phyloP scores from a whole-genome alignment of 192 early-diverging fungal species.

The Chytriomyces sp. region DNA sequence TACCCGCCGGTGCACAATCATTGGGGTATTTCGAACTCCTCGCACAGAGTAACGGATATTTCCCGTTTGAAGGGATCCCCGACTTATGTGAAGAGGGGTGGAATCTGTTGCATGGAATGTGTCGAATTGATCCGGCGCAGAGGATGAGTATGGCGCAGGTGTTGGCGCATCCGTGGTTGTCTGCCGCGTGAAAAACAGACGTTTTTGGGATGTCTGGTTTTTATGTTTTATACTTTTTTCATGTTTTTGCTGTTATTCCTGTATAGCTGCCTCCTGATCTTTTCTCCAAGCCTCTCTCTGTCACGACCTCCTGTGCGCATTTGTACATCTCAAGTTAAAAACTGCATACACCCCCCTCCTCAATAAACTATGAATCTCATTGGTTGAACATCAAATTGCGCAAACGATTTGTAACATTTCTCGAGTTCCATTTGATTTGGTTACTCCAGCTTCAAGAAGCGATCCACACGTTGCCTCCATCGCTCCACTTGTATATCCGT shows the following conservation, averaged over 20 bases:
- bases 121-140: neutral
- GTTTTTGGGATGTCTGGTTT: neutral
- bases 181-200: neutral
- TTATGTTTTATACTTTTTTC: neutral
- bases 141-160: neutral
- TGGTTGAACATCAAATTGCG: too few species aligned
- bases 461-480: neutral
- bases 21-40: neutral
- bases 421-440: too few species aligned
- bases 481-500: neutral
- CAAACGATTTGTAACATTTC: too few species aligned
- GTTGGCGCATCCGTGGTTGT: conserved; percentile 14
- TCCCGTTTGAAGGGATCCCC: conserved; percentile 11
- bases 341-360: neutral
- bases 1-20: neutral
- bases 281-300: neutral
- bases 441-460: neutral
- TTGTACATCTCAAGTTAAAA: neutral
- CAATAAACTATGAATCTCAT: too few species aligned
- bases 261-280: neutral
- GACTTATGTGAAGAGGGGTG: conserved; percentile 5
- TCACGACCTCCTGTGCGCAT: neutral
- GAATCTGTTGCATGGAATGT: conserved; percentile 20
- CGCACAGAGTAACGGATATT: neutral
- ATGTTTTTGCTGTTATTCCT: neutral